These are phyloP conservation scores for Chloroidium sp. DNA, from an alignment of 163 green algal species.

Conservation along the genomic window DNA sequence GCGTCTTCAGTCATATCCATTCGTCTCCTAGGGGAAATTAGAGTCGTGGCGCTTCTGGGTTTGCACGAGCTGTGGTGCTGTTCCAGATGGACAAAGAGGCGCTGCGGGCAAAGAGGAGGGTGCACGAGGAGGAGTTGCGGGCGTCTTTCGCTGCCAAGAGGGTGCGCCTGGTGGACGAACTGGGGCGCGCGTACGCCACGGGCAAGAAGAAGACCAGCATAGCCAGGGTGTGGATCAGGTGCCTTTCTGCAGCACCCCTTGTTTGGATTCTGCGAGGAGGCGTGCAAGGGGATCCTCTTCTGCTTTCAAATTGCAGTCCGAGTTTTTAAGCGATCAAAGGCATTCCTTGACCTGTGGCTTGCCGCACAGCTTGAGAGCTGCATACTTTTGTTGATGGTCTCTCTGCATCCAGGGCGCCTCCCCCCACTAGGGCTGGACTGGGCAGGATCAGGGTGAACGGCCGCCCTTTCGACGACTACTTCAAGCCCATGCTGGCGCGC, in stretches of 20 bases:
- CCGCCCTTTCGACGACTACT: slow-evolving; percentile 63
- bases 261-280: not conserved
- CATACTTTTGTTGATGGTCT: no score
- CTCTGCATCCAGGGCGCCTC: no score
- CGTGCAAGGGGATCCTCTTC: not conserved
- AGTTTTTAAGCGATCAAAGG: not conserved
- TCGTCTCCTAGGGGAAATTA: no score
- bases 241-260: slow-evolving; percentile 4
- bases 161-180: slow-evolving; percentile 37
- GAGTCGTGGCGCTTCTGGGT: no score
- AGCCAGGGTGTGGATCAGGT: slow-evolving; percentile 44
- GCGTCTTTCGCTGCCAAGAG: slow-evolving; percentile 1
- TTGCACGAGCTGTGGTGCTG: no score
- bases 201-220: slow-evolving; percentile 56
- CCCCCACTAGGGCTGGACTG: not conserved
- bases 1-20: no score
- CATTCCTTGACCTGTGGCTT: no score
- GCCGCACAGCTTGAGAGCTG: no score
- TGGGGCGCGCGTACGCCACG: slow-evolving; percentile 44
- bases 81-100: not conserved
- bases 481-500: slow-evolving; percentile 51
- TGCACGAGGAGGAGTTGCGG: not conserved
- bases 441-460: slow-evolving; percentile 74
- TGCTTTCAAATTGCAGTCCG: no score
- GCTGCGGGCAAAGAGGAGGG: not conserved